These are phyloP conservation scores for Chrysopogon serrulatus DNA, from an alignment of 176 grass and related monocot species.

Conservation along the genomic window DNA sequence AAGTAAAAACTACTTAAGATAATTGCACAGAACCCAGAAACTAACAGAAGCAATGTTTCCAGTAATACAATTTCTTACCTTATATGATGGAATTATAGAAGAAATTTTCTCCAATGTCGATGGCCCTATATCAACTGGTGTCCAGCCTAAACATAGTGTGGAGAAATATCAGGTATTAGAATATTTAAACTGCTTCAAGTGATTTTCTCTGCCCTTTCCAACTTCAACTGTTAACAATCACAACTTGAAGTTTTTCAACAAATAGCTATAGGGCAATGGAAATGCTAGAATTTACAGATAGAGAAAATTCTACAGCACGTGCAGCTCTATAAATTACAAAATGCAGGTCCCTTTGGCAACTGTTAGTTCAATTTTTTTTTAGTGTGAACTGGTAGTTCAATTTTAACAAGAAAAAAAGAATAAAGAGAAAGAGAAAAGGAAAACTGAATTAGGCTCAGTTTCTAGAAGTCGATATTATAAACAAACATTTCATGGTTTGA, in stretches of 20 bases:
- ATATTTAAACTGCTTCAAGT: background rate
- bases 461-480: background rate
- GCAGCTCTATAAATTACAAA: background rate
- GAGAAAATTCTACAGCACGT: background rate
- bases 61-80: conserved; percentile 43
- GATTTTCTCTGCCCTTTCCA: conserved; percentile 5
- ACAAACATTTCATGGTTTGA: too few species aligned
- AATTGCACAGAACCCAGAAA: background rate
- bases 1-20: conserved; percentile 2
- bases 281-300: conserved; percentile 15
- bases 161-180: conserved; percentile 10
- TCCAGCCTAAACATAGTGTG: conserved; percentile 55
- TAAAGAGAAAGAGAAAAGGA: background rate
- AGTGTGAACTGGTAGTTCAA: too few species aligned
- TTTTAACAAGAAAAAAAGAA: background rate
- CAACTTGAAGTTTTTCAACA: background rate
- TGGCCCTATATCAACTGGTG: conserved; percentile 85
- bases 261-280: background rate
- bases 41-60: background rate
- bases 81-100: conserved; percentile 52
- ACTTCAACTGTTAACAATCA: background rate
- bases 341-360: conserved; percentile 10
- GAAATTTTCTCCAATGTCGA: conserved; percentile 67
- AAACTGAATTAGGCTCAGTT: background rate
- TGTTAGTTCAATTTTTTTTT: background rate